Base-by-base conservation (phyloP, 2,329 filamentous ascomycete genomes). In the Colletotrichum chrysophilum region DNA sequence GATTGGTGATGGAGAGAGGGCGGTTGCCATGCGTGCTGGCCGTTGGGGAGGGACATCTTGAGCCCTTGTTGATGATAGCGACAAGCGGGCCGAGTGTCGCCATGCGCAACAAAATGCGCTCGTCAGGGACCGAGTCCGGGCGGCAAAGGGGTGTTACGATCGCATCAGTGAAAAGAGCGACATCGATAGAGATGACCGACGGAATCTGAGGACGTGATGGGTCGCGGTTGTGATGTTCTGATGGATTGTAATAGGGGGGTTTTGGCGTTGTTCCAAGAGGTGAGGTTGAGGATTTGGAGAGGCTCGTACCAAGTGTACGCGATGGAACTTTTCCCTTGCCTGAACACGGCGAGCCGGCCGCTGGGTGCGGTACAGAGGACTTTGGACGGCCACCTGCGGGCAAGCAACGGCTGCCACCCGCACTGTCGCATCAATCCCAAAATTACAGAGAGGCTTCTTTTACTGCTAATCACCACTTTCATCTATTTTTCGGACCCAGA, bases 11-110 rank as follows among this genome's bases (percentile, higher is more conserved):
- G 85, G 77, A 87, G 83, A 77, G 89, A 88, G 80, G 91, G 89
- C 80, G 91, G 88, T 78, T 89, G 89, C 93, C 93, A 94, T 88
- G 86, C 83, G 79, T 90, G 87, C 87, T 93, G 91, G 86, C 91
- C 89, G 86, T 93, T 92, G 85, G 89, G 87, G 86, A 92, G 87
- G 84, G 92, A 92, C 92, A 94, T 94, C 84, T 86, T 90, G 85
- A 84, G 84, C 85, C 86, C 85, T 82, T 83, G 83, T 84, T 85
- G 87, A 86, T 88, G 88, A 83, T 84, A 85, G 85, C 85, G 85
- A 86, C 84, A 81, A 83, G 83, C 79, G 83, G 85, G 84, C 85
- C 86, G 84, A 36, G 82, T 86, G 88, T 85, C 89, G 89, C 89
- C 89, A 91, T 91, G 88, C 89, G 89, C 87, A 82, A 80, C 81